Conservation (phyloP, 495 filamentous ascomycete species). For the Articulospora tetracladia region DNA sequence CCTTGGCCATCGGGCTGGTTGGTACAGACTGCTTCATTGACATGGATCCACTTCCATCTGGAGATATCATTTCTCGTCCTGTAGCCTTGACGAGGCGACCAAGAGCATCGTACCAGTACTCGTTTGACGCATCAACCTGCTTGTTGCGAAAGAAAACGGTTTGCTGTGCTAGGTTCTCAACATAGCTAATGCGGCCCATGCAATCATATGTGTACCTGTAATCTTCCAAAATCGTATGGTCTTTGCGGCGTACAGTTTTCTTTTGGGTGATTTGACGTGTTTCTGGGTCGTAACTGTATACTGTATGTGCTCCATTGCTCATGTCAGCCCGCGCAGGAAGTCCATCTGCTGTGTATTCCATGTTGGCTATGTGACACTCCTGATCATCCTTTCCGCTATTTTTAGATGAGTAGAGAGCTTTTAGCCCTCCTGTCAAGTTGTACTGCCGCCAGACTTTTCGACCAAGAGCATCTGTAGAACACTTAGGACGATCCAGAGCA, state of each 20-base stretch:
- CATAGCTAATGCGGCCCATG: conserved; percentile 19
- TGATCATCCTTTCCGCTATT: background rate
- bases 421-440: background rate
- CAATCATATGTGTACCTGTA: conserved; percentile 30
- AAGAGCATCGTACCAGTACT: conserved; percentile 32
- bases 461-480: background rate
- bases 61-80: too few species aligned
- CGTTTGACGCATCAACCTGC: conserved; percentile 17
- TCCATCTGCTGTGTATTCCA: background rate
- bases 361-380: background rate
- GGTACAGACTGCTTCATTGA: too few species aligned
- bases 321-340: background rate
- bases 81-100: conserved; percentile 30
- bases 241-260: background rate
- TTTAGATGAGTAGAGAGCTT: background rate
- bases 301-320: background rate
- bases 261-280: background rate
- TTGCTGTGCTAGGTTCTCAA: conserved; percentile 27
- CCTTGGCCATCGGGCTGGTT: too few species aligned
- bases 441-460: background rate
- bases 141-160: conserved; percentile 26
- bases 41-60: too few species aligned
- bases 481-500: background rate
- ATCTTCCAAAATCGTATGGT: conserved; percentile 25
- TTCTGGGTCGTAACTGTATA: background rate